Evolutionary conservation across 1,139 yeast species (phyloP).

Genomic region (Suhomyces bribrorum): DNA sequence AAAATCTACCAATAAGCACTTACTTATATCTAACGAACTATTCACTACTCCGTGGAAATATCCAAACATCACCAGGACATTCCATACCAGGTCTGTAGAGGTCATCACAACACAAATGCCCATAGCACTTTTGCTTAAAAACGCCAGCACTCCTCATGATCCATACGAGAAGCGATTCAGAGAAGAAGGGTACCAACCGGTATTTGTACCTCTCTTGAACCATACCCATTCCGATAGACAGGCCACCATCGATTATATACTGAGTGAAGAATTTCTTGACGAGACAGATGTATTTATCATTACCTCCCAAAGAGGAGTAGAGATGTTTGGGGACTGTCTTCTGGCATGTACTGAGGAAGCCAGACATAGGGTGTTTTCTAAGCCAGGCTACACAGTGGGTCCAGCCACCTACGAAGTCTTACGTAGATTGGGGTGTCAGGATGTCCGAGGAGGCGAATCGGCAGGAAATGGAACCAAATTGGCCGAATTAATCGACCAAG

Average conservation of each 20-base stretch:
- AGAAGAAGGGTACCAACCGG: conserved; percentile 37
- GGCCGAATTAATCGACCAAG: conserved; percentile 61
- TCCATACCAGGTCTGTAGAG: too few relatives aligned
- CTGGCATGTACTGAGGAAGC: conserved; percentile 18
- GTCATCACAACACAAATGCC: conserved; percentile 5
- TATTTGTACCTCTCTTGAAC: conserved; percentile 67
- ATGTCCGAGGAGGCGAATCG: conserved; percentile 68
- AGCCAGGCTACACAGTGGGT: conserved; percentile 83
- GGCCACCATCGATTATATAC: conserved; percentile 44
- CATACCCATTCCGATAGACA: conserved; percentile 58
- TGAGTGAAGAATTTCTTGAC: conserved; percentile 40
- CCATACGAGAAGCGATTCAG: conserved; percentile 52
- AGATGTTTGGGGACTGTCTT: conserved; percentile 58
- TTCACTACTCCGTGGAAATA: too few relatives aligned
- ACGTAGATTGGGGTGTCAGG: conserved; percentile 58
- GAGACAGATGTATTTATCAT: conserved; percentile 59
- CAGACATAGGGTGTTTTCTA: conserved; percentile 34
- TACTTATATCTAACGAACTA: neutral
- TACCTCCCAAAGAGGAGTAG: conserved; percentile 94
- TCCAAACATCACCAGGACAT: too few relatives aligned
- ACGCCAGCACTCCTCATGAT: conserved; percentile 65
- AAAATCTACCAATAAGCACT: neutral
- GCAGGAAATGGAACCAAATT: conserved; percentile 83
- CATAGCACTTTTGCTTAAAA: conserved; percentile 56
- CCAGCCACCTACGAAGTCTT: conserved; percentile 81